Conservation (phyloP, 768 basidiomycete species). For the Hypsizygus marmoreus region DNA sequence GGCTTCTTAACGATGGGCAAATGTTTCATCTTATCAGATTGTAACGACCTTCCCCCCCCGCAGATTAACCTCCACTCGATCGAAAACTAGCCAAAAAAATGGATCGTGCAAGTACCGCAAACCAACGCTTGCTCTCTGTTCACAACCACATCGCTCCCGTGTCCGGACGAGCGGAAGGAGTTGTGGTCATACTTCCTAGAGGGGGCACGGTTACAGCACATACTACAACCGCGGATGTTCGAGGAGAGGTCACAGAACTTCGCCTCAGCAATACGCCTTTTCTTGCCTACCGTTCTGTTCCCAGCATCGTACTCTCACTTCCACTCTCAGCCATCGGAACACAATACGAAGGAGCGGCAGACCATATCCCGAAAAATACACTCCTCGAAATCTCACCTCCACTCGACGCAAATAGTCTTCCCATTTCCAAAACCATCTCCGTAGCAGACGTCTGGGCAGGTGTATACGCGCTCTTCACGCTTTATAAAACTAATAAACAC, state of each 20-base stretch:
- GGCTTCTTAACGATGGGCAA: too few species aligned
- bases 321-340: slow-evolving; percentile 30
- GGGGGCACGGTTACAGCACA: slow-evolving; percentile 24
- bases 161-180: slow-evolving; percentile 9
- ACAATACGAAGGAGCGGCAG: slow-evolving; percentile 26
- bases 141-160: slow-evolving; percentile 21
- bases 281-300: slow-evolving; percentile 17
- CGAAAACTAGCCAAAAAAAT: too few species aligned
- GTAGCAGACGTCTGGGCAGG: slow-evolving; percentile 41
- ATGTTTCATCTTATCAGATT: slow-evolving; percentile 26
- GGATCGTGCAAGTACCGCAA: too few species aligned
- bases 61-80: neutral
- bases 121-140: slow-evolving; percentile 24
- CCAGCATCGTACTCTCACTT: slow-evolving; percentile 16
- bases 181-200: slow-evolving; percentile 29
- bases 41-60: neutral
- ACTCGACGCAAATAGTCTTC: slow-evolving; percentile 13
- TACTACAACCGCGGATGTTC: slow-evolving; percentile 6
- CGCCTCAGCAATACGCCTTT: slow-evolving; percentile 22
- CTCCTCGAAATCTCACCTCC: slow-evolving; percentile 25
- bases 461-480: slow-evolving; percentile 43
- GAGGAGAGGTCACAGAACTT: slow-evolving; percentile 18
- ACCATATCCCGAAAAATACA: slow-evolving; percentile 30
- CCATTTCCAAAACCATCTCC: slow-evolving; percentile 19
- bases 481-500: slow-evolving; percentile 38